Conservation (phyloP, 2,329 filamentous ascomycete species). For the Aspergillus hiratsukae region DNA sequence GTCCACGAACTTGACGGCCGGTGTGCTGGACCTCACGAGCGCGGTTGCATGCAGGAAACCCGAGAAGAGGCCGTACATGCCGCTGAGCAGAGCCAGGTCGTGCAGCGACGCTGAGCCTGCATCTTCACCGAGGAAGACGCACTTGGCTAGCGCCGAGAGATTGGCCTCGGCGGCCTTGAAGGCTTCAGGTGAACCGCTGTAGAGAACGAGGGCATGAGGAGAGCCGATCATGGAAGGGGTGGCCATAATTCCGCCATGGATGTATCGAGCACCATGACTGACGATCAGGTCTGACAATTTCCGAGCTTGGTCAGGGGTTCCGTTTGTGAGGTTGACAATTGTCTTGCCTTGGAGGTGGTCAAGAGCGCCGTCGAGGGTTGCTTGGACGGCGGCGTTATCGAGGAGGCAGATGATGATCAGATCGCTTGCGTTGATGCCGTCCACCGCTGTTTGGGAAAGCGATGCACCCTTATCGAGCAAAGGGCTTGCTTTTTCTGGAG, state of each 20-base stretch:
- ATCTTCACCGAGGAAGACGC: constrained; percentile 5
- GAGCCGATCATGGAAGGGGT: constrained; percentile 9
- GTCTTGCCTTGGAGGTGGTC: constrained; percentile 1
- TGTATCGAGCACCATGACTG: constrained; percentile 4
- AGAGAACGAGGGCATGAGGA: constrained; percentile 6
- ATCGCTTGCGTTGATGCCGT: background rate
- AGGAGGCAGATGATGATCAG: constrained; percentile 11
- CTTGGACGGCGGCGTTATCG: constrained; percentile 3
- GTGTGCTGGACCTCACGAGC: constrained; percentile 3
- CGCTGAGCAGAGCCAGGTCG: constrained; percentile 9
- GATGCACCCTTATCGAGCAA: constrained; percentile 6
- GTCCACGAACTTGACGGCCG: constrained; percentile 1
- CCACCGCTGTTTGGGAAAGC: background rate
- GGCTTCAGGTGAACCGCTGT: background rate
- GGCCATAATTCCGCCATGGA: constrained; percentile 14
- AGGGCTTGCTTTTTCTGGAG: constrained; percentile 1
- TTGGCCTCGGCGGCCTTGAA: background rate
- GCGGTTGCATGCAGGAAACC: constrained; percentile 12
- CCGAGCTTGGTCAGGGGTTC: constrained; percentile 8
- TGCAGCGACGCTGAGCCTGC: constrained; percentile 8
- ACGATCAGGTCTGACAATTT: background rate
- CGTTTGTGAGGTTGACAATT: constrained; percentile 11
- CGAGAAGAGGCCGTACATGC: constrained; percentile 13
- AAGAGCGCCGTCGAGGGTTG: background rate
- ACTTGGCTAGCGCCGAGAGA: constrained; percentile 1